Conservation (phyloP, 805 yeast species). For the Ogataea ganodermae region DNA sequence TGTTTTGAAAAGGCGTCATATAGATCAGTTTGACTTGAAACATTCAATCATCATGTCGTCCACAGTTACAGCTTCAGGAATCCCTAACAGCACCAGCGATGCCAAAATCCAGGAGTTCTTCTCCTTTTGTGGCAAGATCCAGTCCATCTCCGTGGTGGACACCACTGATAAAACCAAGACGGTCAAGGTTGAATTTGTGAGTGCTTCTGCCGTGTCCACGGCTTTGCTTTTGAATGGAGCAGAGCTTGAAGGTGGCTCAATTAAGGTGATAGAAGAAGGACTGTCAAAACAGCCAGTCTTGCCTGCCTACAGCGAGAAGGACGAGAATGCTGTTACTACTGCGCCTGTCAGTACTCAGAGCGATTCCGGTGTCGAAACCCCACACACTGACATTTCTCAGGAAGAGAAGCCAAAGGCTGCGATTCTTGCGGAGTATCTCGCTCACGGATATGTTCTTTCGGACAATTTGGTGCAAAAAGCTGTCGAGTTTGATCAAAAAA, state of each 20-base stretch:
- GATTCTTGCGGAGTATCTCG: constrained; percentile 71
- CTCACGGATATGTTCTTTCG: constrained; percentile 70
- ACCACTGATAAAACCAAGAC: constrained; percentile 37
- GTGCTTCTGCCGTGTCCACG: constrained; percentile 63
- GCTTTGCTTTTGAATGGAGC: constrained; percentile 75
- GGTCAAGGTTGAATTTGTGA: constrained; percentile 55
- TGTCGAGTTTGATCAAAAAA: constrained; percentile 61
- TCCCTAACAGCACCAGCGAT: constrained; percentile 51
- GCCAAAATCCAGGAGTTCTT: constrained; percentile 65
- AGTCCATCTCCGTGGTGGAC: constrained; percentile 35
- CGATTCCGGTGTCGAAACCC: constrained; percentile 11
- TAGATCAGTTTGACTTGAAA: no score
- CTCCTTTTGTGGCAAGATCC: constrained; percentile 68
- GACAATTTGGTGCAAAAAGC: constrained; percentile 64
- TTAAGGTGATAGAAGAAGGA: constrained; percentile 45
- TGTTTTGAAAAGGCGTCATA: neutral
- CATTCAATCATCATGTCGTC: constrained; percentile 28
- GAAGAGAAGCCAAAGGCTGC: constrained; percentile 78
- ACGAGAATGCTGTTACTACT: constrained; percentile 14
- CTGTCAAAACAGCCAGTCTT: constrained; percentile 27
- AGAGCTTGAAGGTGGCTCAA: constrained; percentile 60
- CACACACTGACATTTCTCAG: constrained; percentile 57
- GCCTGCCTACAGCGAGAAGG: constrained; percentile 5
- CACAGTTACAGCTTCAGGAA: constrained; percentile 55
- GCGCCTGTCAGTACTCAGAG: neutral